phyloP scores from a whole-genome alignment of 352 stramenopile genomes.

The Phytophthora pini region DNA sequence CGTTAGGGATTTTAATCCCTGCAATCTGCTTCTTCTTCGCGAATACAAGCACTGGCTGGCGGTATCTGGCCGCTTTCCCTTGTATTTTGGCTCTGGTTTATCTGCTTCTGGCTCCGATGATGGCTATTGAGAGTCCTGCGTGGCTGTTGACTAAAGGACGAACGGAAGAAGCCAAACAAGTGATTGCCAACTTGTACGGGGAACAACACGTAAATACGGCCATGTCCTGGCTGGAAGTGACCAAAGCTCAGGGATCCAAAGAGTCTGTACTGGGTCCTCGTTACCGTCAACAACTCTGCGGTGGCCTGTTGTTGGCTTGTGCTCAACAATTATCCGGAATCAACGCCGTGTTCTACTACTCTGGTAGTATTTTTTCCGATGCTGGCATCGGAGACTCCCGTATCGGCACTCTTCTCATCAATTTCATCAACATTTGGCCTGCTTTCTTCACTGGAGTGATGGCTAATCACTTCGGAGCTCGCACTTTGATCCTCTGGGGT shows the following conservation, averaged over 20 bases:
- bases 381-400: slow-evolving; percentile 22
- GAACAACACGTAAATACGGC: slow-evolving; percentile 34
- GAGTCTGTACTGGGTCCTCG: slow-evolving; percentile 19
- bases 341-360: slow-evolving; percentile 31
- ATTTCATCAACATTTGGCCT: slow-evolving; percentile 28
- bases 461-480: slow-evolving; percentile 23
- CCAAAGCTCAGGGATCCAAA: slow-evolving; percentile 7
- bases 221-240: slow-evolving; percentile 35
- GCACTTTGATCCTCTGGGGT: slow-evolving; percentile 24
- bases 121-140: slow-evolving; percentile 42
- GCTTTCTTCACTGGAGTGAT: slow-evolving; percentile 22
- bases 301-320: slow-evolving; percentile 13
- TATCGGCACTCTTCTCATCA: slow-evolving; percentile 19
- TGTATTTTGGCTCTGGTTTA: slow-evolving; percentile 47
- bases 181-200: slow-evolving; percentile 35
- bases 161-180: slow-evolving; percentile 31
- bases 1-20: slow-evolving; percentile 49
- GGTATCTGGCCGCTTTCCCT: slow-evolving; percentile 38
- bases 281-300: slow-evolving; percentile 21
- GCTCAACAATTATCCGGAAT: slow-evolving; percentile 26
- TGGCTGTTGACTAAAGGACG: slow-evolving; percentile 43
- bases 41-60: slow-evolving; percentile 50
- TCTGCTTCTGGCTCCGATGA: slow-evolving; percentile 37
- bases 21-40: slow-evolving; percentile 28
- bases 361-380: slow-evolving; percentile 22